Evolutionary conservation across 768 basidiomycete species (phyloP).

Genomic region (Sarcodon sp.): DNA sequence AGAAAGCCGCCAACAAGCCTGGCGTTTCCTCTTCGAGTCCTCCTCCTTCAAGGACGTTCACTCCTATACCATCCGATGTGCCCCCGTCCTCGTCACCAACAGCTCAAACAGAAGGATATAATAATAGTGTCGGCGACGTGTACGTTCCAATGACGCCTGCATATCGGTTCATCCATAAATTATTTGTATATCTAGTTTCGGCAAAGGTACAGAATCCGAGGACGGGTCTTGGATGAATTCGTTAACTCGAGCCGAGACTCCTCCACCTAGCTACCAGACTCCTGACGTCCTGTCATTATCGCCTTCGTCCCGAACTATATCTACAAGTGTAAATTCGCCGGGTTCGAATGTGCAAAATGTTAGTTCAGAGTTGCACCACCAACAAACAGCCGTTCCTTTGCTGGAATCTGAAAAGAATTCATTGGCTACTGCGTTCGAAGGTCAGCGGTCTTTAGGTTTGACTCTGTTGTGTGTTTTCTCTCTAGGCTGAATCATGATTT

Average conservation of each 20-base stretch:
- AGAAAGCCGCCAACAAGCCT: conserved; percentile 37
- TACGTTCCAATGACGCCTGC: conserved; percentile 27
- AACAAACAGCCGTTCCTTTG: conserved; percentile 2
- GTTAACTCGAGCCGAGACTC: conserved; percentile 31
- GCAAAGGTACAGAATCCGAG: conserved; percentile 13
- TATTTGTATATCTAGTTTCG: conserved; percentile 23
- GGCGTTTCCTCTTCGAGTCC: conserved; percentile 31
- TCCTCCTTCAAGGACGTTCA: conserved; percentile 25
- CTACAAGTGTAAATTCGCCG: conserved; percentile 4
- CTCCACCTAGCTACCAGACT: conserved; percentile 14
- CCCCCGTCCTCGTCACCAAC: conserved; percentile 8
- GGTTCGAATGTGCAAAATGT: conserved; percentile 1
- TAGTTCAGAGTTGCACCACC: conserved; percentile 3
- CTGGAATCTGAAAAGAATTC: conserved; percentile 6
- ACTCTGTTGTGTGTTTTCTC: conserved; percentile 1
- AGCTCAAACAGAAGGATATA: conserved; percentile 18
- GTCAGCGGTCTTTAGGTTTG: conserved; percentile 2
- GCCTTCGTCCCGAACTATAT: neutral
- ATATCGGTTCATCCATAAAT: neutral
- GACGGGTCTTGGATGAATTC: conserved; percentile 52
- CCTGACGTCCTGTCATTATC: conserved; percentile 8
- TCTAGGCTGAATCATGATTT: neutral
- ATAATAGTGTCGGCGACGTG: conserved; percentile 45
- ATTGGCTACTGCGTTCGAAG: neutral
- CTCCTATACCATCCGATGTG: conserved; percentile 14